Evolutionary conservation across 139 green algal species (phyloP).

Genomic region (Zygnema cylindricum): DNA sequence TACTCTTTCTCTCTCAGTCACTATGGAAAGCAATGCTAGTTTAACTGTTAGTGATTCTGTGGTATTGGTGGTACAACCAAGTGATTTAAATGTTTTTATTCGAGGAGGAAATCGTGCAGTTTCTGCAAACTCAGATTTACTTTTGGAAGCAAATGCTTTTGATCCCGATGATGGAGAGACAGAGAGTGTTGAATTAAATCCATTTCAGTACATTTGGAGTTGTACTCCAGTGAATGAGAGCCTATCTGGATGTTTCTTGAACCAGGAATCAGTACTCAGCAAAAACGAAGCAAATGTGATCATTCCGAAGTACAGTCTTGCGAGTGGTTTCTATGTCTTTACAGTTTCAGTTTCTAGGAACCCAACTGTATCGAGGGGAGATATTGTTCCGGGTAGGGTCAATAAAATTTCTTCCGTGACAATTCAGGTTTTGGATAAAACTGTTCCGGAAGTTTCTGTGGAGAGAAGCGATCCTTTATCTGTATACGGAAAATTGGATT

Average conservation of each 20-base stretch:
- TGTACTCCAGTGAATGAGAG: background rate
- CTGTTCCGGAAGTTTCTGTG: background rate
- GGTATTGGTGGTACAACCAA: background rate
- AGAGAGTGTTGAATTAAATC: background rate
- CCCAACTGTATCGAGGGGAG: background rate
- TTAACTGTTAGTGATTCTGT: background rate
- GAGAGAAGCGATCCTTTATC: background rate
- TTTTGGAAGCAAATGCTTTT: background rate
- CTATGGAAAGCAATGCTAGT: background rate
- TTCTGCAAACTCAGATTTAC: background rate
- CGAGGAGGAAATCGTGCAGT: background rate
- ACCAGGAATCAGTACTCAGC: background rate
- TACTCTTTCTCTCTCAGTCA: background rate
- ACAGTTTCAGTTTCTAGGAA: conserved; percentile 1
- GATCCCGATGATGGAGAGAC: background rate
- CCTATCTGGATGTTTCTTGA: background rate
- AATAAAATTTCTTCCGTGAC: background rate
- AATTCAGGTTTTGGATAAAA: background rate
- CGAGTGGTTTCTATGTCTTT: background rate
- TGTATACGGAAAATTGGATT: background rate
- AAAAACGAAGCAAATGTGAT: background rate
- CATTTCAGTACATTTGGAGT: conserved; percentile 14
- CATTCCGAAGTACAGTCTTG: background rate
- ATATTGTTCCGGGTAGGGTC: background rate
- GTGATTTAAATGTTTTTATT: background rate